Conservation (phyloP, 495 filamentous ascomycete genomes). For the Pseudoneurospora amorphoporcata region DNA sequence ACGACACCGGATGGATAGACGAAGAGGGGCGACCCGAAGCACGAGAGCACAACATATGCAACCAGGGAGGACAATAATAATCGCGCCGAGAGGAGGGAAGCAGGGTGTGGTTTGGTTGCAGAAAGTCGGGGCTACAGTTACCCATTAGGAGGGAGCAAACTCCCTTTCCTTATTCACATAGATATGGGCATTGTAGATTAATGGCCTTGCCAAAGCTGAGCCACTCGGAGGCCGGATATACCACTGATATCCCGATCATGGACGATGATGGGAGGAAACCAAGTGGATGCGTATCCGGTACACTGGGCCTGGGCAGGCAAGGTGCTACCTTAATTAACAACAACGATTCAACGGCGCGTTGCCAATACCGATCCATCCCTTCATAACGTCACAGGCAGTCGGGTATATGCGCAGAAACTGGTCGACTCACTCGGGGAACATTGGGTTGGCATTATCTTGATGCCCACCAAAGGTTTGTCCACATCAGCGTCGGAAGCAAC, state of each 20-base stretch:
- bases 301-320: background rate
- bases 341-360: background rate
- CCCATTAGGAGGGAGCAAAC: constrained; percentile 31
- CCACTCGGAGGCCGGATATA: constrained; percentile 6
- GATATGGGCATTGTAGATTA: constrained; percentile 31
- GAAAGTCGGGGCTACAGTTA: constrained; percentile 19
- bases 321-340: background rate
- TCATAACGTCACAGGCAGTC: background rate
- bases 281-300: background rate
- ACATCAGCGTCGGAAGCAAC: constrained; percentile 9
- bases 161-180: constrained; percentile 22
- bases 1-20: background rate
- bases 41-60: background rate
- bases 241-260: background rate
- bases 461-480: background rate
- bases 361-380: background rate
- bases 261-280: background rate
- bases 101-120: background rate
- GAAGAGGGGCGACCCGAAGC: background rate
- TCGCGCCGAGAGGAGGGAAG: background rate
- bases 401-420: background rate
- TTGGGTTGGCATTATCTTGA: background rate
- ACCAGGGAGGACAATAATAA: background rate
- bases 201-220: constrained; percentile 6
- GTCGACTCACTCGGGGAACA: background rate